phyloP scores from a whole-genome alignment of 345 rosid species.

The Nephelium lappaceum region DNA sequence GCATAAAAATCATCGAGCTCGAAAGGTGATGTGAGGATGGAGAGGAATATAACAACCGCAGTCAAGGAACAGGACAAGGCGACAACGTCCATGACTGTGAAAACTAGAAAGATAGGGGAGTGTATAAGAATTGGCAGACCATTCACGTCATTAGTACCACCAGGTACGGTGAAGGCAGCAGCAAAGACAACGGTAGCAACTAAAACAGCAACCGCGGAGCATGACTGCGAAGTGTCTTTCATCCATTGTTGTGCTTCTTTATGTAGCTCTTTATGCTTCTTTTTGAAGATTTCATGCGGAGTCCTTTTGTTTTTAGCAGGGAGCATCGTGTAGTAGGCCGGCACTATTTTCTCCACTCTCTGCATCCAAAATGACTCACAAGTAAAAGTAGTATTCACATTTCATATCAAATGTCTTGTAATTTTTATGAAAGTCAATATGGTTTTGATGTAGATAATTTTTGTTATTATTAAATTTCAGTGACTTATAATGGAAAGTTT shows the following conservation, averaged over 20 bases:
- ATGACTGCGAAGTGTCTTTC: conserved; percentile 27
- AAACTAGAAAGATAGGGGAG: conserved; percentile 16
- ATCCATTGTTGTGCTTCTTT: neutral
- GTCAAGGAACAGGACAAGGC: conserved; percentile 28
- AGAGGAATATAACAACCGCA: conserved; percentile 34
- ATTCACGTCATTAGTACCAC: neutral
- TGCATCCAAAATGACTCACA: neutral
- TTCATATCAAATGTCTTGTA: too few relatives aligned
- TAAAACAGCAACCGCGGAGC: conserved; percentile 29
- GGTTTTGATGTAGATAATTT: too few relatives aligned
- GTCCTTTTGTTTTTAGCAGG: neutral
- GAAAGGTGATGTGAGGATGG: conserved; percentile 27
- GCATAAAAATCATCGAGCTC: conserved; percentile 12
- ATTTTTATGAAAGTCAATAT: too few relatives aligned
- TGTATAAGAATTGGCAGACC: conserved; percentile 23
- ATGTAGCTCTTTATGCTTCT: neutral
- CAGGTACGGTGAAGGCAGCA: neutral
- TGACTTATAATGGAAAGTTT: too few relatives aligned
- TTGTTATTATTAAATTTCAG: too few relatives aligned
- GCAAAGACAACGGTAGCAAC: neutral
- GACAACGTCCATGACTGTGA: conserved; percentile 25
- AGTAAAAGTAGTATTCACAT: too few relatives aligned
- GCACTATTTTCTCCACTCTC: neutral
- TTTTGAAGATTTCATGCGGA: neutral
- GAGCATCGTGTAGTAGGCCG: neutral